Conservation (phyloP, 192 early-diverging fungal genomes). For the Tieghemiomyces parasiticus region DNA sequence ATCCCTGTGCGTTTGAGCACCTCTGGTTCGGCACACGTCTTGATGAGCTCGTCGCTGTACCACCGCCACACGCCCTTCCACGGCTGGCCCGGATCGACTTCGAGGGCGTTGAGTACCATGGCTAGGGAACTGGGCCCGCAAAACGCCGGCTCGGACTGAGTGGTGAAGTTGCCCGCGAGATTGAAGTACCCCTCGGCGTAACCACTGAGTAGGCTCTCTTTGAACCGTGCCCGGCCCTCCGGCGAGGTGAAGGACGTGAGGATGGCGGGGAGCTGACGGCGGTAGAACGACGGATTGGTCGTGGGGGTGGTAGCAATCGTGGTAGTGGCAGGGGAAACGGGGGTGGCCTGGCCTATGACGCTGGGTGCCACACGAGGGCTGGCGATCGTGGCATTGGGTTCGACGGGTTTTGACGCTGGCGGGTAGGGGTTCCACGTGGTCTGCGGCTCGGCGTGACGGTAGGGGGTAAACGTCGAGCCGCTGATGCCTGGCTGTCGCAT, state of each 20-base stretch:
- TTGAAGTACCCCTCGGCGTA: constrained; percentile 78
- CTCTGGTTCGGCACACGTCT: constrained; percentile 50
- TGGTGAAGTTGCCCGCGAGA: constrained; percentile 77
- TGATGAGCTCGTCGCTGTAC: constrained; percentile 63
- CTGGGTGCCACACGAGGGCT: constrained; percentile 11
- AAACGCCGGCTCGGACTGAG: constrained; percentile 78
- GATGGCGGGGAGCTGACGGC: constrained; percentile 43
- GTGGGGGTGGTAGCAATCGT: constrained; percentile 2
- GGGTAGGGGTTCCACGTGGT: neutral
- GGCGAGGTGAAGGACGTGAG: constrained; percentile 67
- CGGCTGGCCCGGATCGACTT: constrained; percentile 67
- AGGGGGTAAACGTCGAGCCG: too few relatives aligned
- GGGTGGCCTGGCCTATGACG: constrained; percentile 19
- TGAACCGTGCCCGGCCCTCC: constrained; percentile 63
- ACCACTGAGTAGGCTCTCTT: constrained; percentile 54
- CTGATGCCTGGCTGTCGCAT: too few relatives aligned
- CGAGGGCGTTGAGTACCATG: constrained; percentile 88
- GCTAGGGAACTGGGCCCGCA: constrained; percentile 84
- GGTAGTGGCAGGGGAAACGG: constrained; percentile 7
- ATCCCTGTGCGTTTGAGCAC: constrained; percentile 71
- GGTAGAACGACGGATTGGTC: constrained; percentile 37
- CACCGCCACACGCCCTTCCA: constrained; percentile 96
- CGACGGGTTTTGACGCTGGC: neutral
- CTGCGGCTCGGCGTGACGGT: neutral
- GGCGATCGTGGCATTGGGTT: neutral